These are phyloP conservation scores for Cercospora citrullina DNA, from an alignment of 2,329 filamentous ascomycete genomes.

Conservation along the genomic window DNA sequence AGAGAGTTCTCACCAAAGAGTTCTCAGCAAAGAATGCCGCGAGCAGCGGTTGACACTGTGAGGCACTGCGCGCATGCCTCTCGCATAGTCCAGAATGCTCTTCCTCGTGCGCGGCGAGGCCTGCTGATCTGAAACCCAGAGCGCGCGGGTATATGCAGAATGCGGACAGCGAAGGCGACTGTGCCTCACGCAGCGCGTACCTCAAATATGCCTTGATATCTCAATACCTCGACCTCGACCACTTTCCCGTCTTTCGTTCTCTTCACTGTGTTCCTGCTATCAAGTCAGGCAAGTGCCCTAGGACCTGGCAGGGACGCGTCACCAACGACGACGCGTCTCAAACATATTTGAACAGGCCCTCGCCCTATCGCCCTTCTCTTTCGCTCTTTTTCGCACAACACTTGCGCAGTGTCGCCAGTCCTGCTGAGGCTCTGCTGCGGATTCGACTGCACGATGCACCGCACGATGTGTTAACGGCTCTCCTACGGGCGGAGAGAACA, in stretches of 20 bases:
- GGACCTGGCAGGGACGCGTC: not conserved
- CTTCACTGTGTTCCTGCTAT: not conserved
- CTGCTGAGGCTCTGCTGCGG: not conserved
- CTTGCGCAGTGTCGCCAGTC: not conserved
- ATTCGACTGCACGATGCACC: not conserved
- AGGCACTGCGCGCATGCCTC: not conserved
- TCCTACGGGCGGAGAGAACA: not conserved
- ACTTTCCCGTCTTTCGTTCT: not conserved
- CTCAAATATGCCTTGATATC: not conserved
- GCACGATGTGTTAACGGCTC: not conserved
- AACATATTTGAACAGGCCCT: not conserved
- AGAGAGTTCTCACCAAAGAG: too few species aligned
- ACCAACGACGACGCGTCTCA: not conserved
- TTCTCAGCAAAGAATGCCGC: not conserved
- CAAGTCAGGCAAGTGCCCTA: not conserved
- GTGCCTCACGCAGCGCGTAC: not conserved
- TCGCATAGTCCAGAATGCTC: not conserved
- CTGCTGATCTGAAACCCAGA: not conserved
- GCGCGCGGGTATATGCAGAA: not conserved
- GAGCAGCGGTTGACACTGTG: not conserved
- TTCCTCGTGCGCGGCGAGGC: not conserved
- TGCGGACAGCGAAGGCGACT: not conserved
- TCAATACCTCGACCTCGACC: not conserved
- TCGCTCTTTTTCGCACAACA: not conserved
- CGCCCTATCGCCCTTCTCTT: not conserved